Conservation (phyloP, 1,284 basidiomycete genomes). For the Ceratobasidium papillatum region DNA sequence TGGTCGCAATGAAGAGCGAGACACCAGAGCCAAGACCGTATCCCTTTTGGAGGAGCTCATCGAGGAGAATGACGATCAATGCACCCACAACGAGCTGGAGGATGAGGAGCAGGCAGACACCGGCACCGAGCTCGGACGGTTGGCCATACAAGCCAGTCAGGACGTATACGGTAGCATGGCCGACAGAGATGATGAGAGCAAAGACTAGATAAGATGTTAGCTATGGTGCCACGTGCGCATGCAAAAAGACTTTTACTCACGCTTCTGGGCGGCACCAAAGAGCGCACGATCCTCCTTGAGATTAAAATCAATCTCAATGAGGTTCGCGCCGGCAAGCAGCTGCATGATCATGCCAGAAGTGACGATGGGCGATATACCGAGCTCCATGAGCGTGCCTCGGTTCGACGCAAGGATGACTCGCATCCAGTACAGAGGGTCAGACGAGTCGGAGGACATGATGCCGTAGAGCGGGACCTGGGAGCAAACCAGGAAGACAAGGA, state of each 20-base stretch:
- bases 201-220: constrained; percentile 66
- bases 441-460: constrained; percentile 97
- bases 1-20: constrained; percentile 98
- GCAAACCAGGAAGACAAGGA: constrained; percentile 97
- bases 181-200: constrained; percentile 94
- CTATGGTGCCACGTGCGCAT: constrained; percentile 27
- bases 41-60: constrained; percentile 98
- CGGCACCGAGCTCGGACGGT: constrained; percentile 92
- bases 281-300: constrained; percentile 97
- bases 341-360: constrained; percentile 99
- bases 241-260: constrained; percentile 61
- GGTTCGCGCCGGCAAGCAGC: constrained; percentile 94
- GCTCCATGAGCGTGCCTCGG: constrained; percentile 98
- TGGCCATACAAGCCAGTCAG: constrained; percentile 96
- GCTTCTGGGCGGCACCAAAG: constrained; percentile 96
- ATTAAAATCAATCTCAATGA: constrained; percentile 97
- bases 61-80: constrained; percentile 97
- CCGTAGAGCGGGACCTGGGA: constrained; percentile 97
- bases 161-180: constrained; percentile 97
- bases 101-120: constrained; percentile 93
- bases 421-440: constrained; percentile 99
- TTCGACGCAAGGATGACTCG: constrained; percentile 98
- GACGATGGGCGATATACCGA: constrained; percentile 97
- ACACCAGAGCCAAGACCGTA: constrained; percentile 99
- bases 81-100: constrained; percentile 94